A percentile compares a stretch with the other conserved stretches of the same genome.
These are phyloP conservation scores for Herpetomonas samuelpessoai DNA, from an alignment of 208 protist species.

Conservation along the genomic window DNA sequence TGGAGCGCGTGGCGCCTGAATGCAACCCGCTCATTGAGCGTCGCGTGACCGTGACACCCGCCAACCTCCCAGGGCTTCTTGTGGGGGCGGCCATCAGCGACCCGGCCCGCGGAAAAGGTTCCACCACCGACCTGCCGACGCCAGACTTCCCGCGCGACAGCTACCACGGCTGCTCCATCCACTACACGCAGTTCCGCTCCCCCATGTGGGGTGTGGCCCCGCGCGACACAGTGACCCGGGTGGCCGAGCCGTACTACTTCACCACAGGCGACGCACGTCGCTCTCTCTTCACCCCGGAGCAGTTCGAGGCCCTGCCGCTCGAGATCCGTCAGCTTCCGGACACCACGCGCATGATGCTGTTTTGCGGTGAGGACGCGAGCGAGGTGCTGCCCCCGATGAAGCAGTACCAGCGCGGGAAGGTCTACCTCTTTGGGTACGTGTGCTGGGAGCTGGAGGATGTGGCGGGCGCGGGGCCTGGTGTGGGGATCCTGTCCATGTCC, in stretches of 20 bases:
- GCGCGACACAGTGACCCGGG: slow-evolving; percentile 28
- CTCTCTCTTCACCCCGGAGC: slow-evolving; percentile 17
- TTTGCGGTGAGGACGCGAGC: slow-evolving; percentile 30
- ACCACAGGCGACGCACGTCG: slow-evolving; percentile 10
- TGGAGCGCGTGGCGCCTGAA: slow-evolving; percentile 14
- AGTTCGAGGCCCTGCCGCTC: background rate
- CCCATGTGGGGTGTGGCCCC: slow-evolving; percentile 15
- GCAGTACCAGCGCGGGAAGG: slow-evolving; percentile 22
- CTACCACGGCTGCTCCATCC: slow-evolving; percentile 11
- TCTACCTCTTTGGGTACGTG: slow-evolving; percentile 20
- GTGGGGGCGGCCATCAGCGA: background rate
- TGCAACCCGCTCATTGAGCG: slow-evolving; percentile 15
- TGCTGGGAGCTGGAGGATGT: slow-evolving; percentile 23
- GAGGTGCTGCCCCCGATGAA: slow-evolving; percentile 22
- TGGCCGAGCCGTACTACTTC: slow-evolving; percentile 24
- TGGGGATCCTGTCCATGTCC: background rate
- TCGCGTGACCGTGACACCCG: slow-evolving; percentile 9
- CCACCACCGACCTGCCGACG: too few species aligned
- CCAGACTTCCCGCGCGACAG: slow-evolving; percentile 9
- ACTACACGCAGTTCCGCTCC: slow-evolving; percentile 21
- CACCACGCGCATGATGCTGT: slow-evolving; percentile 21
- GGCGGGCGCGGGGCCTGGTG: background rate
- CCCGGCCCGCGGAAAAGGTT: background rate
- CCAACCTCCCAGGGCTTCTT: slow-evolving; percentile 1
- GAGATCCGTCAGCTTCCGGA: slow-evolving; percentile 6